Percentiles rank a stretch among this genome's conserved stretches.
Conservation (phyloP, 2,329 filamentous ascomycete genomes). For the Dothideomycetes sp. region DNA sequence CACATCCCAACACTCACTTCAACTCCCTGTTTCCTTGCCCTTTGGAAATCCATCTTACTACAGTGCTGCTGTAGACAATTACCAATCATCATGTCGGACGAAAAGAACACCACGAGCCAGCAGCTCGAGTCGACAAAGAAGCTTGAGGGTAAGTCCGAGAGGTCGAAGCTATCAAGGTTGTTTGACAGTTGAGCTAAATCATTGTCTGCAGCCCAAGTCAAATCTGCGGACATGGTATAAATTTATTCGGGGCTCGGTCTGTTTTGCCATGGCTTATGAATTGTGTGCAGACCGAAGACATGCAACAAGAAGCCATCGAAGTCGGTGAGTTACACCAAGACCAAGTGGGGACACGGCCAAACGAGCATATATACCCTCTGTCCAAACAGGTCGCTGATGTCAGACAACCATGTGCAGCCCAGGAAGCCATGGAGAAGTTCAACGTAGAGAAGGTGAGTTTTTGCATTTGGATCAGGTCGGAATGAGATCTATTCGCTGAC, state of each 20-base stretch:
- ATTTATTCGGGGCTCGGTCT: slow-evolving; percentile 1
- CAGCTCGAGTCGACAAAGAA: slow-evolving; percentile 43
- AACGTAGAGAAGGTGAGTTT: slow-evolving; percentile 58
- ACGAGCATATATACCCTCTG: too few species aligned
- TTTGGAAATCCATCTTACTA: too few species aligned
- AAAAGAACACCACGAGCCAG: slow-evolving; percentile 17
- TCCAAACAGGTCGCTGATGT: too few species aligned
- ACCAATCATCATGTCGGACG: slow-evolving; percentile 28
- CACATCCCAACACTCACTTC: slow-evolving; percentile 9
- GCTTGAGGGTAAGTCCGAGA: slow-evolving; percentile 55
- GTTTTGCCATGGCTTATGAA: neutral
- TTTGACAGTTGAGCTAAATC: slow-evolving; percentile 11
- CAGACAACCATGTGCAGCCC: slow-evolving; percentile 39
- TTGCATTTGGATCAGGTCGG: neutral
- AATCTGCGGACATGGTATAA: slow-evolving; percentile 94
- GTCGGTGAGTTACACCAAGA: slow-evolving; percentile 62
- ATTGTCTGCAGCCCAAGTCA: slow-evolving; percentile 67
- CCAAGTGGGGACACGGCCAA: too few species aligned
- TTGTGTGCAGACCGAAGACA: slow-evolving; percentile 69
- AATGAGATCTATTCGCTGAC: slow-evolving; percentile 6
- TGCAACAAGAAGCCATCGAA: slow-evolving; percentile 93
- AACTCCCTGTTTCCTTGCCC: too few species aligned
- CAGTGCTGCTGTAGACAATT: too few species aligned
- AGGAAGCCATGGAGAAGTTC: slow-evolving; percentile 62
- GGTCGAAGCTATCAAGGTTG: neutral